Conservation (phyloP, 2,329 filamentous ascomycete species). For the Fusarium dlaminii region DNA sequence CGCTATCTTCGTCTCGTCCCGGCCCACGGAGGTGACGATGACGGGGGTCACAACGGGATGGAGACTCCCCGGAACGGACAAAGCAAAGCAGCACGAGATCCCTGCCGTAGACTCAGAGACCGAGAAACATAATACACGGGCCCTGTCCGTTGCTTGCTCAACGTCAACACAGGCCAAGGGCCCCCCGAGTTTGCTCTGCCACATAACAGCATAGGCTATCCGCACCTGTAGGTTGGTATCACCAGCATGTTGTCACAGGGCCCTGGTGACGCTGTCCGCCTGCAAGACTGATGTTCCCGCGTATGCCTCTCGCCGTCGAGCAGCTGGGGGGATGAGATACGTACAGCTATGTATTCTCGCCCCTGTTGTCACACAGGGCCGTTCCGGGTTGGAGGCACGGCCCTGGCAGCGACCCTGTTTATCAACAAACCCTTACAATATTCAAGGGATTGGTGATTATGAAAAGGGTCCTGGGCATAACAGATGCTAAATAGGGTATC, state of each 20-base stretch:
- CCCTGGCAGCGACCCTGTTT: conserved; percentile 31
- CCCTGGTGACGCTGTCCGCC: neutral
- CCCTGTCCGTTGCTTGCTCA: conserved; percentile 43
- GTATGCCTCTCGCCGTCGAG: conserved; percentile 33
- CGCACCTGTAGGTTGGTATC: conserved; percentile 27
- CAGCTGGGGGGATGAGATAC: conserved; percentile 28
- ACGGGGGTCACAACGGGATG: conserved; percentile 37
- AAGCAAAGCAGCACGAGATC: conserved; percentile 32
- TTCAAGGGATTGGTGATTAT: neutral
- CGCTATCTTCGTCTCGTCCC: conserved; percentile 13
- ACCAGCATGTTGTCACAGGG: conserved; percentile 29
- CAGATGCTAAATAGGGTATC: conserved; percentile 21
- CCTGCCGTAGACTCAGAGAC: conserved; percentile 32
- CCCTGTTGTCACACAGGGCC: conserved; percentile 27
- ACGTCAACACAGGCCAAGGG: conserved; percentile 29
- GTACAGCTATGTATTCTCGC: conserved; percentile 20
- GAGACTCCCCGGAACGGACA: conserved; percentile 30
- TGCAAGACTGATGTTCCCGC: conserved; percentile 25
- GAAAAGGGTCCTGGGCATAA: neutral
- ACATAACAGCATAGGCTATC: conserved; percentile 22
- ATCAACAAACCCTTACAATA: conserved; percentile 22
- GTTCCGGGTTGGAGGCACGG: conserved; percentile 27
- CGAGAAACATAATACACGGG: conserved; percentile 33
- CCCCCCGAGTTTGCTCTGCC: conserved; percentile 33
- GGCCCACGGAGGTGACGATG: conserved; percentile 33